Evolutionary conservation across 805 yeast species (phyloP), one percentile per base, ranked within the genome.

Genomic region (Ogataea pini): DNA sequence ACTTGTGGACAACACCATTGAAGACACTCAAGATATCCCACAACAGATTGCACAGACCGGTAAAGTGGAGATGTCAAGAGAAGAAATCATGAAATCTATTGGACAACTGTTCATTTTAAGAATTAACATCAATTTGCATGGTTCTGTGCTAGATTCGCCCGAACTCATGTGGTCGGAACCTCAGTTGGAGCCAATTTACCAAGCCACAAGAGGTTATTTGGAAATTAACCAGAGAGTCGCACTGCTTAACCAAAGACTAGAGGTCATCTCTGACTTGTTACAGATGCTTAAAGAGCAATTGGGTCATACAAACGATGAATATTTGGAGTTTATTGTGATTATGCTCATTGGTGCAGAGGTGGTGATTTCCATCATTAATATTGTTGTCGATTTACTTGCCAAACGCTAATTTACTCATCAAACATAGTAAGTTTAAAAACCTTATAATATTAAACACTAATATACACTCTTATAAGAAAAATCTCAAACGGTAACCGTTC

Each of bases 141-240:
- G 94, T 0, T 85, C 92, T 0, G 95, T 94, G 22, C 73, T 94
- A 52, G 99, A 94, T 65, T 88, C 96, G 1, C 99, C 99, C 1
- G 99, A 94, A 67, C 79, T 94, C 49, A 90, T 94, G 97, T 94
- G 99, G 99, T 83, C 97, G 0, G 98, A 94, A 65, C 99, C 99
- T 1, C 97, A 91, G 62, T 73, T 94, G 52, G 99, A 94, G 64
- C 99, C 99, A 1, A 90, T 92, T 45, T 94, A 94, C 69, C 97
- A 91, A 67, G 97, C 98, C 0, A 90, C 96, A 2, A 80, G 98
- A 65, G 97, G 97, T 0, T 92, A 92, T 67, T 69, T 94, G 52
- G 99, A 94, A 62, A 94, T 94, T 58, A 91, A 91, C 63, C 98
- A 92, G 69, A 73, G 99, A 41, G 98, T 92, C 0, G 85, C 90